Conservation (phyloP, 31 red algal genomes). For the Odonthalia washingtoniensis region DNA sequence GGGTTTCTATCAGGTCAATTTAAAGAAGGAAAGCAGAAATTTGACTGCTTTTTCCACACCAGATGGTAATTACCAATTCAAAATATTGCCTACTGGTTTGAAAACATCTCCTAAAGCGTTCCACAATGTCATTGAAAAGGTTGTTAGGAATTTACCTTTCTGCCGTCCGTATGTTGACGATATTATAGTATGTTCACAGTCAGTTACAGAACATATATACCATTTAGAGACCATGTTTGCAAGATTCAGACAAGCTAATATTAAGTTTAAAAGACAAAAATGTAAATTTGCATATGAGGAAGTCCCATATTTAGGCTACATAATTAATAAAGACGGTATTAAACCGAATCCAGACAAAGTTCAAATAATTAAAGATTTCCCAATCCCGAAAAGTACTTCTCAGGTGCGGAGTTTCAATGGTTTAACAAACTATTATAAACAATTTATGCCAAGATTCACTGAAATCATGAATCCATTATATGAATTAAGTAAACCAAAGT, state of each 20-base stretch:
- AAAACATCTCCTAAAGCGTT: no score
- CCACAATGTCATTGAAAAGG: no score
- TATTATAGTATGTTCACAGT: slow-evolving; percentile 28
- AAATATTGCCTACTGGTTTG: no score
- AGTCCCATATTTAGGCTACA: neutral
- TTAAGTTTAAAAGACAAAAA: slow-evolving; percentile 27
- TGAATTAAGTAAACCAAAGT: no score
- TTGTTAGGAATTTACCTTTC: no score
- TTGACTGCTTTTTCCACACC: no score
- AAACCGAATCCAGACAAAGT: neutral
- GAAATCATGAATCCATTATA: neutral
- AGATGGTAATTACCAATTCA: no score
- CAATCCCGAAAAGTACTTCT: neutral
- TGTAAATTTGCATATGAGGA: slow-evolving; percentile 14
- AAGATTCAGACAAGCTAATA: neutral
- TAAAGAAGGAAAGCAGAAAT: no score
- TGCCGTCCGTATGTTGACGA: neutral
- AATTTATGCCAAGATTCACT: slow-evolving; percentile 23
- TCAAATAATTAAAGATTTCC: slow-evolving; percentile 30
- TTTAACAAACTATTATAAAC: slow-evolving; percentile 2
- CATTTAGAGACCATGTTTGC: slow-evolving; percentile 8
- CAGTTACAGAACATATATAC: neutral
- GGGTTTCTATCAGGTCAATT: no score
- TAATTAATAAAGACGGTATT: slow-evolving; percentile 1
- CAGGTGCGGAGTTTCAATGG: slow-evolving; percentile 28